A percentile compares a stretch with the other conserved stretches of the same genome.
These are phyloP conservation scores for Candida ovalis DNA, from an alignment of 805 yeast species.

Conservation along the genomic window DNA sequence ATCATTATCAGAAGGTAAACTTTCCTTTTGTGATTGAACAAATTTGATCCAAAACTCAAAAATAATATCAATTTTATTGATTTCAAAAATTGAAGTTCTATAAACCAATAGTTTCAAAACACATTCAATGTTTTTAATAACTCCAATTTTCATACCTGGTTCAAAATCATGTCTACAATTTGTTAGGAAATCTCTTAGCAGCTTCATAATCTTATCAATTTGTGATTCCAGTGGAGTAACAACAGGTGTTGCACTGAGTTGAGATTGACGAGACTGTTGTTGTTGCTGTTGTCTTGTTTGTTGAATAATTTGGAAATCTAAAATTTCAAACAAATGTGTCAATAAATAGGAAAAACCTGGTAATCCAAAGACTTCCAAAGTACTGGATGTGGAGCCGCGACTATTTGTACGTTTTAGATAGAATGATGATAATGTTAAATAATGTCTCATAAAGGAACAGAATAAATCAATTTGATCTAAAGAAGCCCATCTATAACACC, in stretches of 20 bases:
- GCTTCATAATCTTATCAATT: slow-evolving; percentile 30
- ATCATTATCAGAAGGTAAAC: slow-evolving; percentile 11
- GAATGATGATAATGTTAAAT: slow-evolving; percentile 33
- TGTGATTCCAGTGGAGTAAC: slow-evolving; percentile 18
- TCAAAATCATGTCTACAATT: slow-evolving; percentile 31
- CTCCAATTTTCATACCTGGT: slow-evolving; percentile 16
- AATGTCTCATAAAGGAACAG: slow-evolving; percentile 59
- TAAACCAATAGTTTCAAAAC: slow-evolving; percentile 21
- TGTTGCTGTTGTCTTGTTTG: slow-evolving; percentile 8
- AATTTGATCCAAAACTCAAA: slow-evolving; percentile 24
- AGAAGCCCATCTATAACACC: slow-evolving; percentile 61
- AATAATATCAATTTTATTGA: slow-evolving; percentile 20
- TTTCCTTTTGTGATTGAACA: slow-evolving; percentile 17
- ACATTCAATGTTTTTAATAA: slow-evolving; percentile 22
- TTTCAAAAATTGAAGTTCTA: slow-evolving; percentile 24
- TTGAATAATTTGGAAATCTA: slow-evolving; percentile 24
- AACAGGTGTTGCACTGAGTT: background rate
- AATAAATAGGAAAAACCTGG: slow-evolving; percentile 47
- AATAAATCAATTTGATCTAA: slow-evolving; percentile 52
- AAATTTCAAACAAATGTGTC: slow-evolving; percentile 42
- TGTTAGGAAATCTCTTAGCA: slow-evolving; percentile 34
- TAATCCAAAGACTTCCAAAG: slow-evolving; percentile 19
- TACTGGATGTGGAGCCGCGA: slow-evolving; percentile 5
- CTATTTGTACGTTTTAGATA: slow-evolving; percentile 14
- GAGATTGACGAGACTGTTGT: slow-evolving; percentile 3